Evolutionary conservation across 106 monocot genomes (phyloP).

Genomic region (Narthecium ossifragum): DNA sequence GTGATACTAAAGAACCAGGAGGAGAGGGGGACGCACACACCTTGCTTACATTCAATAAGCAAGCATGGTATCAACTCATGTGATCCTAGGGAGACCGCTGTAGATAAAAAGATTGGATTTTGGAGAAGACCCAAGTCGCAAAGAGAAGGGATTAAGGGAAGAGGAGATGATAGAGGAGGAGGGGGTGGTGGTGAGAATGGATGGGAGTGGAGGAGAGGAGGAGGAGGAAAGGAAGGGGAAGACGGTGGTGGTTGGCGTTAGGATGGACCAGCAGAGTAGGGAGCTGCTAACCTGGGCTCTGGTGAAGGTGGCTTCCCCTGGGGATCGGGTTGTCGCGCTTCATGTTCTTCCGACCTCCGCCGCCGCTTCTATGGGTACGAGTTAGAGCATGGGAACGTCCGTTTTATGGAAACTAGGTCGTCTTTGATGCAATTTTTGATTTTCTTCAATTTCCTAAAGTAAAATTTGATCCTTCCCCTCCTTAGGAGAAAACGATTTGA

Average conservation of each 20-base stretch:
- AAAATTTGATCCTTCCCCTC: too few relatives aligned
- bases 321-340: slow-evolving; percentile 64
- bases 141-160: not conserved
- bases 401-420: too few relatives aligned
- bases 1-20: not conserved
- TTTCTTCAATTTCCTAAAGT: too few relatives aligned
- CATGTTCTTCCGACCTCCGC: slow-evolving; percentile 46
- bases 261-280: slow-evolving; percentile 47
- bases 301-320: slow-evolving; percentile 57
- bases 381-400: too few relatives aligned
- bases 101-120: not conserved
- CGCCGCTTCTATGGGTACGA: not conserved
- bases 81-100: not conserved
- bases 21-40: not conserved
- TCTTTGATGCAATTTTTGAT: too few relatives aligned
- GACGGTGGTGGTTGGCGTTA: slow-evolving; percentile 57
- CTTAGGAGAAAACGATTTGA: too few relatives aligned
- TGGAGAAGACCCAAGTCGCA: not conserved
- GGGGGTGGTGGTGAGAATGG: not conserved
- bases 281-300: slow-evolving; percentile 87
- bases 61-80: slow-evolving; percentile 3
- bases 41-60: not conserved
- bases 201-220: not conserved
- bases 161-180: not conserved
- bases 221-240: slow-evolving; percentile 19